Evolutionary conservation across 2,329 filamentous ascomycete genomes (phyloP), one percentile per base, ranked within the genome.

Genomic region (Fusarium coffeatum): DNA sequence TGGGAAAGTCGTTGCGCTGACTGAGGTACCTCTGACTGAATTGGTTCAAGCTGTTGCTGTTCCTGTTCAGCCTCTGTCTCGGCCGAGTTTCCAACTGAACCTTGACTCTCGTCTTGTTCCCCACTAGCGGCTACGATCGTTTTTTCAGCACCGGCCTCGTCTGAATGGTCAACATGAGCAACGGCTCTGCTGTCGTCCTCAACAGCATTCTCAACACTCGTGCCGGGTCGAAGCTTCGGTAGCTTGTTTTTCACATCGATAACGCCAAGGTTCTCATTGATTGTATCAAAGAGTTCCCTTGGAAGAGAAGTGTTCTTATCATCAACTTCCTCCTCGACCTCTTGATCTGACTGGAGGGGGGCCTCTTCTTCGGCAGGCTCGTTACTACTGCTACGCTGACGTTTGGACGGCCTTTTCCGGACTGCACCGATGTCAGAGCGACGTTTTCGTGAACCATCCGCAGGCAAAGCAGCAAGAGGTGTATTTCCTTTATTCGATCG

Each of bases 261-360:
- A 6, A 30, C 45, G 8, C 53, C 56, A 27, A 69, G 46, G 25
- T 8, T 57, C 22, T 55, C 45, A 22, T 75, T 76, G 49, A 76
- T 66, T 1, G 30, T 48, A 15, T 66, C 32, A 10, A 55, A 56
- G 23, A 76, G 66, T 10, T 50, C 49, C 2, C 47, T 25, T 16
- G 47, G 42, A 5, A 58, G 62, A 9, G 50, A 27, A 12, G 54
- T 32, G 7, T 68, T 59, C 13, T 73, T 67, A 8, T 71, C 59
- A n/a, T 66, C 51, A 15, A 10, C 40, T 10, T 50, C 40, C n/a
- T 56, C 53, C 22, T 41, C 45, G 16, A 40, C 25, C 10, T 51
- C 34, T 23, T 62, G 59, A 11, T 46, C 42, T 22, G 42, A 34
- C 27, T 20, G 43, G 23, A 30, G 9, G n/a, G 55, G 41, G 25